Base-by-base conservation (phyloP, 495 filamentous ascomycete species). In the Penicillium ucsense region DNA sequence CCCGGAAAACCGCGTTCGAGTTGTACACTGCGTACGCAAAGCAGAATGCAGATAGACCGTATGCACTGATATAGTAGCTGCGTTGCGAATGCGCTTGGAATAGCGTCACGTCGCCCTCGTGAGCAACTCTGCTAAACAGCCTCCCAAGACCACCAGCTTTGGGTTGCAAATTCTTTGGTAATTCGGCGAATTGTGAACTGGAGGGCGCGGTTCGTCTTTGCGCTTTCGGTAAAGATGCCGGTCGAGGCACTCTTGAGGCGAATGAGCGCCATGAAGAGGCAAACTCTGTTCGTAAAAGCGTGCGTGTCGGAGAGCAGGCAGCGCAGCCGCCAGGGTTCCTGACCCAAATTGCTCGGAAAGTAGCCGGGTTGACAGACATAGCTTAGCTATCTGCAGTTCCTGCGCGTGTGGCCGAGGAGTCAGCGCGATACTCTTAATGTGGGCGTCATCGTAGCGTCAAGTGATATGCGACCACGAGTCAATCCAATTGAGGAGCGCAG, bases 21-120 rank as follows among this genome's bases (percentile, higher is more conserved):
- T 80, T 74, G 56, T 72, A 77, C 46, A 66, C 67, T 8, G 78
- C 69, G 51, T 78, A 81, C 9, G 64, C 56, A 45, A 84, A 68
- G 63, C 78, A 84, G 59, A 81, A 81, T 27, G 65, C 50, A 5
- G 71, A 70, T 10, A 78, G 65, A 34, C 64, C 57, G 56, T 83
- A 81, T 56, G 76, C 75, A 34, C 76, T 74, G 36, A 76, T 45
- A 33, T 78, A 60, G 62, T 78, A 85, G 53, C 68, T 63, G 45
- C 72, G 70, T 51, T 86, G 80, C 4, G 81, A 80, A 4, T 74
- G 80, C 1, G 78, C 73, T 48, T 79, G 66, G 67, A 81, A 88
- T 32, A 87, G 64, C 0, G 77, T 37, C 8, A 72, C 49, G n/a
- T 67, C 50, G 11, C 69, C 66, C 37, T 66, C 53, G 46, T 54